These are phyloP conservation scores for Neurospora sp. DNA, from an alignment of 495 filamentous ascomycete genomes.

Conservation along the genomic window DNA sequence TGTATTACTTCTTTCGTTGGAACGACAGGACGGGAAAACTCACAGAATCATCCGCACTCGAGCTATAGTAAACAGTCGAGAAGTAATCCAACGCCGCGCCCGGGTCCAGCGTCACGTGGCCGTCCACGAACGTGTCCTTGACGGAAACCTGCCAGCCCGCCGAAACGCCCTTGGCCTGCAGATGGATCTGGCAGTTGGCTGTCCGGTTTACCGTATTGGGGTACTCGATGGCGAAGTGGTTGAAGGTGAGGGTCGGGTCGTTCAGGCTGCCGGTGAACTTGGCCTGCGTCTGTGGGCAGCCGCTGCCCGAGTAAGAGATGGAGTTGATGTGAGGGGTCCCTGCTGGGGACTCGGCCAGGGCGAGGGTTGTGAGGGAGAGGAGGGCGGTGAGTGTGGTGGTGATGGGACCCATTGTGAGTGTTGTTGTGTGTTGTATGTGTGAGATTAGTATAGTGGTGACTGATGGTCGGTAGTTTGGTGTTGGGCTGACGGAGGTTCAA, in stretches of 20 bases:
- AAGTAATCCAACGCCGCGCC: conserved; percentile 25
- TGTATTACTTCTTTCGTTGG: too few species aligned
- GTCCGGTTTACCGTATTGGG: conserved; percentile 18
- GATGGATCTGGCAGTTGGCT: conserved; percentile 32
- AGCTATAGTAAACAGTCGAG: conserved; percentile 31
- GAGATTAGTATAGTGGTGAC: background rate
- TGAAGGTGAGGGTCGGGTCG: conserved; percentile 24
- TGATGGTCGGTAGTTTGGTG: background rate
- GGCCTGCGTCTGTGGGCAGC: conserved; percentile 24
- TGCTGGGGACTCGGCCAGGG: conserved; percentile 9
- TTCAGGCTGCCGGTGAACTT: conserved; percentile 24
- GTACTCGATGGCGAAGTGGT: conserved; percentile 22
- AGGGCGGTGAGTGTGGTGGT: conserved; percentile 11
- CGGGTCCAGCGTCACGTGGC: conserved; percentile 25
- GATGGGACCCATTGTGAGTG: conserved; percentile 20
- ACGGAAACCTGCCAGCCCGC: conserved; percentile 36
- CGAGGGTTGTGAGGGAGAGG: conserved; percentile 17
- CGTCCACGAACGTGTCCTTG: conserved; percentile 21
- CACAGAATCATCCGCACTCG: conserved; percentile 28
- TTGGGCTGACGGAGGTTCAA: background rate
- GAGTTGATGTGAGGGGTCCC: conserved; percentile 21
- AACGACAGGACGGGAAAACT: background rate
- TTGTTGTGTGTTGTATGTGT: background rate
- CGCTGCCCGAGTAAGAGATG: conserved; percentile 24
- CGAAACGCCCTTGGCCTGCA: conserved; percentile 21